A percentile compares a stretch with the other conserved stretches of the same genome.
Evolutionary conservation across 805 yeast species (phyloP).

Genomic region (Jamesozyma hellenica): DNA sequence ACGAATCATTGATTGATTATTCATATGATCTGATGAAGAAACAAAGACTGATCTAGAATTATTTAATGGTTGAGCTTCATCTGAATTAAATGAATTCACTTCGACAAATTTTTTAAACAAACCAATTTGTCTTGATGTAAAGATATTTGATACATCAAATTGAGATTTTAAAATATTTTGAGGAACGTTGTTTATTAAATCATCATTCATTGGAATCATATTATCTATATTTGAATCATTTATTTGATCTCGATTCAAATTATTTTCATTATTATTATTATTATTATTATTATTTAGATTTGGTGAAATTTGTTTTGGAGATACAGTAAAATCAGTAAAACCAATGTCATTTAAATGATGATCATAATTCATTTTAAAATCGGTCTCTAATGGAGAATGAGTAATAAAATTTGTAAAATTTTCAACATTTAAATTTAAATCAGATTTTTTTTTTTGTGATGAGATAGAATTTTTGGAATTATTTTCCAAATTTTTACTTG

Average conservation of each 20-base stretch:
- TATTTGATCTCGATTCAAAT: no score
- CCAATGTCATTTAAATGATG: conserved; percentile 51
- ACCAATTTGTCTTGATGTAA: conserved; percentile 58
- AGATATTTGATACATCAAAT: conserved; percentile 46
- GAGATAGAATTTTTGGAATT: not conserved
- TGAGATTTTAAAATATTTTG: not conserved
- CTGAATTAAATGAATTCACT: not conserved
- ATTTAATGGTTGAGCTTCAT: not conserved
- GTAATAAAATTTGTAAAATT: conserved; percentile 6
- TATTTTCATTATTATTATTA: not conserved
- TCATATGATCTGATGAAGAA: no score
- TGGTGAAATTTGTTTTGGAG: not conserved
- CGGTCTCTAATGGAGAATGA: conserved; percentile 35
- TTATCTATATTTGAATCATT: no score
- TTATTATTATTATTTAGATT: not conserved
- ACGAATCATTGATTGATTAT: not conserved
- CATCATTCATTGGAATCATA: not conserved
- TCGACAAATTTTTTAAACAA: conserved; percentile 39
- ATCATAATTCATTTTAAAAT: conserved; percentile 39
- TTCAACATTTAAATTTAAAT: conserved; percentile 2
- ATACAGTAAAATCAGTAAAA: conserved; percentile 24
- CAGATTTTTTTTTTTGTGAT: not conserved
- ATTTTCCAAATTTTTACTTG: not conserved
- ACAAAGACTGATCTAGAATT: no score
- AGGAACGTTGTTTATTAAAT: not conserved